Percentiles rank a stretch among this genome's conserved stretches.
These are phyloP conservation scores for Phytophthora fragariaefolia DNA, from an alignment of 352 stramenopile genomes.

Conservation along the genomic window DNA sequence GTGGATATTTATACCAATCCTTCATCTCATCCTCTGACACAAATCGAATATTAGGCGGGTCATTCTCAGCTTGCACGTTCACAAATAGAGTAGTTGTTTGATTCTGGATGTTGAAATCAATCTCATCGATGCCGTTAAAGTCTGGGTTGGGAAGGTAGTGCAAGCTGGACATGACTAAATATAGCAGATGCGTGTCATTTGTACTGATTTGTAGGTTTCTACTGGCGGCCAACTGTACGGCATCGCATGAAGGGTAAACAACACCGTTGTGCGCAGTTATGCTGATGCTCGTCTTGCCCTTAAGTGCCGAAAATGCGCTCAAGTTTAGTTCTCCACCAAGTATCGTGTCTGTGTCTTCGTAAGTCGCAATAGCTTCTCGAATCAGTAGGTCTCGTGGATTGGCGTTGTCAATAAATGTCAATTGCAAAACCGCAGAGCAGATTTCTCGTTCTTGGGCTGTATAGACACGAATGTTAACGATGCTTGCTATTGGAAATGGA, in stretches of 20 bases:
- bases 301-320: slow-evolving; percentile 9
- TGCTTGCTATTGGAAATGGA: slow-evolving; percentile 12
- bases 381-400: slow-evolving; percentile 13
- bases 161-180: slow-evolving; percentile 17
- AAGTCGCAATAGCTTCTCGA: slow-evolving; percentile 9
- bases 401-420: slow-evolving; percentile 21
- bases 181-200: slow-evolving; percentile 8
- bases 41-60: slow-evolving; percentile 37
- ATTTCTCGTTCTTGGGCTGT: neutral
- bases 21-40: slow-evolving; percentile 12
- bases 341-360: slow-evolving; percentile 24
- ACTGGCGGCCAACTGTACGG: slow-evolving; percentile 6
- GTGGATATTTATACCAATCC: slow-evolving; percentile 37
- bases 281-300: neutral
- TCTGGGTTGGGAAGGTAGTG: slow-evolving; percentile 25
- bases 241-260: slow-evolving; percentile 13
- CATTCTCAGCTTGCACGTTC: slow-evolving; percentile 41
- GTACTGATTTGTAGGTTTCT: slow-evolving; percentile 17
- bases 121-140: slow-evolving; percentile 39
- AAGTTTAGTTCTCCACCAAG: slow-evolving; percentile 25
- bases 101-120: slow-evolving; percentile 16
- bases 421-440: slow-evolving; percentile 15
- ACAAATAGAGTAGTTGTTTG: slow-evolving; percentile 40
- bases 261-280: slow-evolving; percentile 23
- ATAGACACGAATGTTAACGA: slow-evolving; percentile 15